Evolutionary conservation across 768 basidiomycete species (phyloP), one percentile per base, ranked within the genome.

Genomic region (Leccinum variicolor): DNA sequence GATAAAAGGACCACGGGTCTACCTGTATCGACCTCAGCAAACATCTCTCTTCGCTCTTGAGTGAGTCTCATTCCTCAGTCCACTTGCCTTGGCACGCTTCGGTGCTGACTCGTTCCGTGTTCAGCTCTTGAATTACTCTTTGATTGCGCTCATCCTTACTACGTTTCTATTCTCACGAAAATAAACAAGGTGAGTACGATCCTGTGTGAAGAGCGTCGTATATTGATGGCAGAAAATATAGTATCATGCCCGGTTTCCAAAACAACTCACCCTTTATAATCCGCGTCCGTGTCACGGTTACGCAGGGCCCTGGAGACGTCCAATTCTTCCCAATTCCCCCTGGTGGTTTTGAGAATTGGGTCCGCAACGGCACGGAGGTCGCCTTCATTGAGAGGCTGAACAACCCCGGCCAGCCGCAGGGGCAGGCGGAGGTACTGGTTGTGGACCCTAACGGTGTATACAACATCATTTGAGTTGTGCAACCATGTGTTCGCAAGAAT

Each of bases 311-410:
- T 10, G n/a, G 41, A 10, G 5, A 6, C 3, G 8, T 0, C 7
- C 1, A 8, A 9, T 43, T 43, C 15, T 19, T 19, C 41, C 0
- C 0, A 1, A 17, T 43, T 10, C 4, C 3, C n/a, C 1, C 0
- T 17, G 19, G n/a, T 6, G 1, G 0, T 10, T 1, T 1, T 41
- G 39, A 19, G 9, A 0, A 3, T 1, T 41, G 39, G 39, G 4
- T 0, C 39, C 17, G 39, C n/a, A n/a, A 9, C 9, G 41, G 5
- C 29, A 0, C 3, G 29, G 29, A 29, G 29, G 10, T 29, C 29
- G 29, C 29, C 29, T 29, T 11, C 29, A 11, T 29, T 29, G 3
- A 29, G 29, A 29, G 29, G 28, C 8, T 28, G 10, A 10, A 29
- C 29, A 11, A 28, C 29, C 28, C 28, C 28, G 28, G 2, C 28